Percentiles rank a stretch among this genome's conserved stretches.
Conservation (phyloP, 2,329 filamentous ascomycete genomes). For the Truncatella angustata region DNA sequence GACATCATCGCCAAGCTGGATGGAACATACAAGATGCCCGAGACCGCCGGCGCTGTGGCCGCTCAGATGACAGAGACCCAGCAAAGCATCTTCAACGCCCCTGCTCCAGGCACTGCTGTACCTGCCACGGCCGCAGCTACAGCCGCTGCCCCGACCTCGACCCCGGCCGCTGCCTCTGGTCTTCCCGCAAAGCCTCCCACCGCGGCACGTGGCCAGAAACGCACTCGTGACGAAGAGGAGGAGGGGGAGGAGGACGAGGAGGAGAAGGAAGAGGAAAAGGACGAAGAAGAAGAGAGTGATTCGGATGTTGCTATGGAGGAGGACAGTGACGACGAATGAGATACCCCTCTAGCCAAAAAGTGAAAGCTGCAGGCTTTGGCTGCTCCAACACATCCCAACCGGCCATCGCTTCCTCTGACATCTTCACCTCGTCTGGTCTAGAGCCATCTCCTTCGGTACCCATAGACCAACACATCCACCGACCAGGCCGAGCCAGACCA, state of each 20-base stretch:
- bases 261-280: slow-evolving; percentile 58
- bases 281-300: slow-evolving; percentile 59
- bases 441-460: slow-evolving; percentile 69
- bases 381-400: too few relatives aligned
- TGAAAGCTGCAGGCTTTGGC: too few relatives aligned
- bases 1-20: slow-evolving; percentile 87
- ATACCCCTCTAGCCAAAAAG: background rate
- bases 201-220: slow-evolving; percentile 61
- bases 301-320: slow-evolving; percentile 67
- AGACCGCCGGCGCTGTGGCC: slow-evolving; percentile 41
- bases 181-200: slow-evolving; percentile 49
- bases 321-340: slow-evolving; percentile 64
- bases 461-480: slow-evolving; percentile 77
- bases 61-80: slow-evolving; percentile 71
- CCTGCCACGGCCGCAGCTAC: slow-evolving; percentile 35
- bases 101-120: slow-evolving; percentile 49
- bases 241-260: slow-evolving; percentile 58
- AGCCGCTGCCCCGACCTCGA: too few relatives aligned
- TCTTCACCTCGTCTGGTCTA: too few relatives aligned
- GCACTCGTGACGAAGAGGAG: slow-evolving; percentile 65
- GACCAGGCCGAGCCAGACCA: slow-evolving; percentile 86
- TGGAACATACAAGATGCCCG: slow-evolving; percentile 77
- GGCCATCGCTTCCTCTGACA: too few relatives aligned
- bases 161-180: slow-evolving; percentile 32
- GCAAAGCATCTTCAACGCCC: slow-evolving; percentile 76